Evolutionary conservation across 257 asterid genomes (phyloP).

Genomic region (Marsdenia floribunda): DNA sequence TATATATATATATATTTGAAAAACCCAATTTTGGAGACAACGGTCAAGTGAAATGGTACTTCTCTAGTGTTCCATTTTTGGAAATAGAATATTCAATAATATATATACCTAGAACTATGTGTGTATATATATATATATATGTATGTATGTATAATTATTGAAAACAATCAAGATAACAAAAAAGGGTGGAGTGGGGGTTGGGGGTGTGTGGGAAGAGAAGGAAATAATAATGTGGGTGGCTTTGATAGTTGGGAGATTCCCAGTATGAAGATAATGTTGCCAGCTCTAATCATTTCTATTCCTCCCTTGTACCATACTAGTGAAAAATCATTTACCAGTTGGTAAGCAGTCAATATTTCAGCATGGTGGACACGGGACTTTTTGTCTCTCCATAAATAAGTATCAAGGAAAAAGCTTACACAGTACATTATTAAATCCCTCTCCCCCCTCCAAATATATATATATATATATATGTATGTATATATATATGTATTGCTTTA

Average conservation of each 20-base stretch:
- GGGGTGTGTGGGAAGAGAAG: too few relatives aligned
- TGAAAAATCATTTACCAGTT: slow-evolving; percentile 28
- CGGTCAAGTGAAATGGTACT: background rate
- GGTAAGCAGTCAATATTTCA: slow-evolving; percentile 46
- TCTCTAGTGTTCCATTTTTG: background rate
- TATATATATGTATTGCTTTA: too few relatives aligned
- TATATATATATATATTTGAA: too few relatives aligned
- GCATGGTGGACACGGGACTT: slow-evolving; percentile 21
- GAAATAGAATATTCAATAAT: background rate
- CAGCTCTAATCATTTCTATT: slow-evolving; percentile 33
- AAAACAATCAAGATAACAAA: background rate
- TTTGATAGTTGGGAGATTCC: slow-evolving; percentile 45
- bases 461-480: too few relatives aligned
- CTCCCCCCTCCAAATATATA: too few relatives aligned
- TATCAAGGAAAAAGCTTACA: slow-evolving; percentile 14
- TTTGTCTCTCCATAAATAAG: slow-evolving; percentile 20
- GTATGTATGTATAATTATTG: background rate
- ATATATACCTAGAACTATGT: background rate
- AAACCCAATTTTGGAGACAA: background rate
- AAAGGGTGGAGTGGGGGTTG: background rate
- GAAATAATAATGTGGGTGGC: slow-evolving; percentile 29
- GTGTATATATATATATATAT: too few relatives aligned
- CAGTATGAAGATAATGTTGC: slow-evolving; percentile 21
- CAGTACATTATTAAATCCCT: background rate
- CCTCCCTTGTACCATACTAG: slow-evolving; percentile 16